Percentiles rank a stretch among this genome's conserved stretches.
phyloP scores from a whole-genome alignment of 495 filamentous ascomycete species.

The Penicillium manginii region DNA sequence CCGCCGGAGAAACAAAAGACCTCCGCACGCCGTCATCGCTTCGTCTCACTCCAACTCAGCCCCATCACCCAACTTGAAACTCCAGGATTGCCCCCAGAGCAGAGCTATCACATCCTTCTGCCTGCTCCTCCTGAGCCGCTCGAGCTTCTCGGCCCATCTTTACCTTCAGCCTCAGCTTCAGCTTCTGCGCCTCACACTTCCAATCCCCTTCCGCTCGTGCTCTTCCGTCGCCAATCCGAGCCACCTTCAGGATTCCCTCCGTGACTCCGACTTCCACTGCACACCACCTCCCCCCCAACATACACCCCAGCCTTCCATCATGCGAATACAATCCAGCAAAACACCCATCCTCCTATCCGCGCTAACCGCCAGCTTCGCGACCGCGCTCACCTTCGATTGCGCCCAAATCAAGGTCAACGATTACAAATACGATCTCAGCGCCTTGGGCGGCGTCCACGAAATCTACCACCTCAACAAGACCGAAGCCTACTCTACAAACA shows the following conservation, averaged over 20 bases:
- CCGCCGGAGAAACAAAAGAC: constrained; percentile 34
- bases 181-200: neutral
- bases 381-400: constrained; percentile 64
- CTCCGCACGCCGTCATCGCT: constrained; percentile 27
- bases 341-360: constrained; percentile 52
- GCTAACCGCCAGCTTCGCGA: constrained; percentile 42
- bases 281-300: constrained; percentile 5
- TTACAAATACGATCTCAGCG: constrained; percentile 64
- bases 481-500: constrained; percentile 59
- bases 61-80: neutral
- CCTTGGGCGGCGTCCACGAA: constrained; percentile 76
- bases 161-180: neutral
- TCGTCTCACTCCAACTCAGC: constrained; percentile 17
- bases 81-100: neutral
- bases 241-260: constrained; percentile 2
- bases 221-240: constrained; percentile 10
- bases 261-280: constrained; percentile 3
- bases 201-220: constrained; percentile 3
- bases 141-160: neutral
- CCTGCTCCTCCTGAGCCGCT: neutral
- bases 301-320: constrained; percentile 23
- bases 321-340: constrained; percentile 43
- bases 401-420: constrained; percentile 57
- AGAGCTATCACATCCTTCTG: neutral
- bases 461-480: constrained; percentile 60